Conservation (phyloP, 345 rosid species). For the Populus simonii region DNA sequence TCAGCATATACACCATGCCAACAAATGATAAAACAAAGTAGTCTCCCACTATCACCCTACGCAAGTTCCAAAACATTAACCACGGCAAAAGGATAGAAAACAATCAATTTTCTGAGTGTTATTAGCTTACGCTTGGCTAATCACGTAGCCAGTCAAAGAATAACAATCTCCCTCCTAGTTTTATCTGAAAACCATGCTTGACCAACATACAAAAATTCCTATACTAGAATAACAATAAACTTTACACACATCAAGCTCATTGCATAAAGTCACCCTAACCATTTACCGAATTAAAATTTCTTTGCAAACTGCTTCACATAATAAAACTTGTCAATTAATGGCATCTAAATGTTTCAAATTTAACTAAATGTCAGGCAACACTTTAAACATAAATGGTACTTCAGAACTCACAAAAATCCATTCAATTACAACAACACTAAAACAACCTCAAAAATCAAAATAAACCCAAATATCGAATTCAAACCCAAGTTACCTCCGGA, state of each 20-base stretch:
- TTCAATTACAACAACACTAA: too few relatives aligned
- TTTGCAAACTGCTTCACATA: neutral
- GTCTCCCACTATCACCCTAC: neutral
- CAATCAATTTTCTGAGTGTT: neutral
- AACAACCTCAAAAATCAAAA: neutral
- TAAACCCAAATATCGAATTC: neutral
- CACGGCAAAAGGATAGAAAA: neutral
- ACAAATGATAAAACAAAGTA: neutral
- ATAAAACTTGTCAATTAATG: neutral
- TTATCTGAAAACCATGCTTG: neutral
- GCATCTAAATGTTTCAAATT: neutral
- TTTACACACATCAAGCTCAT: neutral
- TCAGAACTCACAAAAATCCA: too few relatives aligned
- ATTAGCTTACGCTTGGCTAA: neutral
- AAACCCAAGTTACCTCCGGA: slow-evolving; percentile 62
- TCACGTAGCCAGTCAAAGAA: neutral
- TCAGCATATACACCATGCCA: neutral
- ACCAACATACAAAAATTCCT: neutral
- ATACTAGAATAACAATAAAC: too few relatives aligned
- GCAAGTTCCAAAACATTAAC: neutral
- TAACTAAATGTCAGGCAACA: neutral
- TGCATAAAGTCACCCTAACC: neutral
- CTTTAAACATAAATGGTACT: too few relatives aligned
- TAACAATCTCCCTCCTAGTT: neutral
- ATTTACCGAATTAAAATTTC: neutral